Conservation (phyloP, 805 yeast genomes). For the Candida orba region DNA sequence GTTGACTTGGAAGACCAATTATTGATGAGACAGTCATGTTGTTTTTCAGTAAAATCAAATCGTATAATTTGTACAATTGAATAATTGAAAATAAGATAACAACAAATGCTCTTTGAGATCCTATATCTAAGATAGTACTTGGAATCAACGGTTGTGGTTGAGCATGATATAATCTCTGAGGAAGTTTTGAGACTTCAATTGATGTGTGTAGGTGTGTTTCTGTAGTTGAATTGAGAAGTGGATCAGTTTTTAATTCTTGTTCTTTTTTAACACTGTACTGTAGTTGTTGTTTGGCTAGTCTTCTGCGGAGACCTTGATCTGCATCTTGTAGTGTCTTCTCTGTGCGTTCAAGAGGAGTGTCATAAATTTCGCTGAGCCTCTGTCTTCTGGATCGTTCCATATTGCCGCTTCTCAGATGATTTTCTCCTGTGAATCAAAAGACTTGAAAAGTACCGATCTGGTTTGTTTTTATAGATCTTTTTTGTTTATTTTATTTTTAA, state of each 20-base stretch:
- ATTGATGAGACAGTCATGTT: conserved; percentile 28
- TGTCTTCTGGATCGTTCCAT: conserved; percentile 26
- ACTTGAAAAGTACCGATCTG: too few relatives aligned
- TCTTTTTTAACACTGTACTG: conserved; percentile 7
- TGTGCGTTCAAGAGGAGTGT: conserved; percentile 12
- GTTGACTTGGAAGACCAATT: conserved; percentile 35
- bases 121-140: conserved; percentile 55
- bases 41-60: conserved; percentile 51
- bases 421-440: too few relatives aligned
- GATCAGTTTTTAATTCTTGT: not conserved
- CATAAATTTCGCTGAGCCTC: conserved; percentile 23
- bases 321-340: conserved; percentile 8
- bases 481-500: too few relatives aligned
- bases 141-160: conserved; percentile 46
- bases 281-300: conserved; percentile 12
- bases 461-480: too few relatives aligned
- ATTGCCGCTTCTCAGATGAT: not conserved
- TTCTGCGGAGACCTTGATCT: not conserved
- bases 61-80: conserved; percentile 85
- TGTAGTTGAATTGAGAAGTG: too few relatives aligned
- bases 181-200: conserved; percentile 2
- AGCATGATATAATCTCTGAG: conserved; percentile 4
- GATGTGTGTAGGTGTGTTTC: conserved; percentile 1
- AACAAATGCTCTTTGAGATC: conserved; percentile 66
- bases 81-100: conserved; percentile 60